phyloP scores from a whole-genome alignment of 257 asterid genomes.

The Asclepias syriaca region DNA sequence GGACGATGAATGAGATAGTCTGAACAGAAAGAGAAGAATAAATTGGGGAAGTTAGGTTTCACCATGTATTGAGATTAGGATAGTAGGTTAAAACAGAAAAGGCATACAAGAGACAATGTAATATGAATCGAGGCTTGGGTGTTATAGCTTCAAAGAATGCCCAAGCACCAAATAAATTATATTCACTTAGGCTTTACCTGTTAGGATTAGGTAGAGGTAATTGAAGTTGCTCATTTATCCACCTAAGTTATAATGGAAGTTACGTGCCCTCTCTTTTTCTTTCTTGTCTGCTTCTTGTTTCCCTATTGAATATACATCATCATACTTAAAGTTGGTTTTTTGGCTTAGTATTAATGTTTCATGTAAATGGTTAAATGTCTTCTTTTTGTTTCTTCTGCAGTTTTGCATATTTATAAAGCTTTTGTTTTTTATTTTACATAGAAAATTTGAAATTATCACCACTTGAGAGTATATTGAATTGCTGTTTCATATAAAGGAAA shows the following conservation, averaged over 20 bases:
- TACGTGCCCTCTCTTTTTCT: background rate
- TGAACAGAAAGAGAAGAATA: background rate
- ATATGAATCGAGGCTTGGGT: background rate
- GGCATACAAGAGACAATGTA: background rate
- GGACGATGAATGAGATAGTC: background rate
- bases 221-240: background rate
- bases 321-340: background rate
- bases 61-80: background rate
- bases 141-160: background rate
- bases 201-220: background rate
- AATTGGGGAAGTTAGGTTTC: background rate
- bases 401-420: background rate
- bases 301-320: background rate
- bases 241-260: background rate
- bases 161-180: background rate
- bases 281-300: background rate
- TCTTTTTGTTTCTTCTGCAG: background rate
- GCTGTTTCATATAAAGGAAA: no score
- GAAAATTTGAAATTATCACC: background rate
- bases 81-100: background rate
- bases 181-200: background rate
- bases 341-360: background rate
- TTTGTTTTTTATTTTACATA: background rate
- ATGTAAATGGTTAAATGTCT: background rate
- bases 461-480: background rate